Evolutionary conservation across 78 protist species (phyloP), one percentile per base, ranked within the genome.

Genomic region (Chrysochromulina parva): DNA sequence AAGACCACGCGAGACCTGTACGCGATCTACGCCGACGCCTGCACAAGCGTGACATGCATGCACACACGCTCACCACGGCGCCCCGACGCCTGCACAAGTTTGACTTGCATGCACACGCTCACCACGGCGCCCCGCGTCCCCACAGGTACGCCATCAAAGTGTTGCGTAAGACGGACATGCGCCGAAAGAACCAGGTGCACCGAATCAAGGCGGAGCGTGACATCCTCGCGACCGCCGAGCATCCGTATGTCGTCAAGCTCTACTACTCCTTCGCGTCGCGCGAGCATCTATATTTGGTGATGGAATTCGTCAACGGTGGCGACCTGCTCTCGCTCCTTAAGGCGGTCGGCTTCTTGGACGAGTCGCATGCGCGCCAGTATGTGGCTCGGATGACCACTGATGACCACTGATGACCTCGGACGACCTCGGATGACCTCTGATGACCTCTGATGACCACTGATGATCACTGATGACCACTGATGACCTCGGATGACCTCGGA

Each of bases 131-230:
- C 38, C 38, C 38, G 38, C 38, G 38, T 38, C 38, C 38, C 38
- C 38, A 38, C 38, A 38, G 38, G 38, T 38, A 38, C 38, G 62
- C 62, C 62, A 14, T 58, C 24, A 58, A 66, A 14, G 92, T 48
- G 66, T 13, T 90, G 84, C 52, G 87, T 65, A 97, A 97, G 74
- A 74, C 26, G 0, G 96, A 93, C 84, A 87, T 95, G 92, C 76
- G 82, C 10, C 80, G 97, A 24, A 94, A 95, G 84, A 96, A 96
- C 62, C 55, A 82, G 82, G 81, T 95, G 24, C 76, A 88, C 14
- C 69, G 84, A 1, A 95, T 96, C 26, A 0, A 26, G 4, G 90
- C 93, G 48, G 99, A 98, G 94, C 95, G 97, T 28, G 94, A 96
- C 67, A 89, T 97, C 17, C 85, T 97, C 28, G 62, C 73, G 53